Evolutionary conservation across 441 rosid genomes (phyloP).

Genomic region (Erysimum pusillum): DNA sequence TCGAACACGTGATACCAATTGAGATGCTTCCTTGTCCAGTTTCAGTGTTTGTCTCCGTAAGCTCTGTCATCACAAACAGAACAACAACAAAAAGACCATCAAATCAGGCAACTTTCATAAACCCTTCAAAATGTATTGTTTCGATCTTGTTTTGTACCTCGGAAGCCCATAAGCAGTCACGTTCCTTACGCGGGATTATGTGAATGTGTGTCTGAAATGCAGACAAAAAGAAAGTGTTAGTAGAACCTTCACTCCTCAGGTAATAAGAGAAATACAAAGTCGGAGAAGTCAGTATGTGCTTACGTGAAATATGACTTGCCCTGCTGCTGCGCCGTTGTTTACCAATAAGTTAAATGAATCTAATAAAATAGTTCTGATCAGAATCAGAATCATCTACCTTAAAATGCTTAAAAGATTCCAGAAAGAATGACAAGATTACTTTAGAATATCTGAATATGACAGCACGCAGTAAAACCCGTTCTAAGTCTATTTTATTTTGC

Average conservation of each 20-base stretch:
- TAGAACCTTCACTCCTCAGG: conserved; percentile 1
- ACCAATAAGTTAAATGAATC: conserved; percentile 95
- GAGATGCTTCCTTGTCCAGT: conserved; percentile 66
- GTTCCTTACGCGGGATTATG: conserved; percentile 85
- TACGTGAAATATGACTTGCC: conserved; percentile 95
- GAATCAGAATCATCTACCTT: neutral
- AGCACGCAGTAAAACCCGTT: conserved; percentile 3
- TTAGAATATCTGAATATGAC: neutral
- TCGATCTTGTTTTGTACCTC: conserved; percentile 60
- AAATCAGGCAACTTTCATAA: conserved; percentile 10
- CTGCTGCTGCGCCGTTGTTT: conserved; percentile 94
- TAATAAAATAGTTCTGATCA: conserved; percentile 46
- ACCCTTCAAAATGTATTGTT: neutral
- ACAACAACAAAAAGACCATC: conserved; percentile 10
- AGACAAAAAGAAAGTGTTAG: neutral
- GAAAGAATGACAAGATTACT: neutral
- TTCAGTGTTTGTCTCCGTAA: conserved; percentile 61
- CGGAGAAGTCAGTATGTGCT: conserved; percentile 38
- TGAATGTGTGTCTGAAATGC: conserved; percentile 88
- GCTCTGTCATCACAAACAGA: conserved; percentile 59
- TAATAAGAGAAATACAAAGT: conserved; percentile 19
- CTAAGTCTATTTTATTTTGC: conserved; percentile 4
- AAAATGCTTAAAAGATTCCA: neutral
- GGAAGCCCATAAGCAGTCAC: conserved; percentile 88
- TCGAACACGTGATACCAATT: conserved; percentile 62